phyloP scores from a whole-genome alignment of 129 eudicot genomes.

The Ambrosia trifida region DNA sequence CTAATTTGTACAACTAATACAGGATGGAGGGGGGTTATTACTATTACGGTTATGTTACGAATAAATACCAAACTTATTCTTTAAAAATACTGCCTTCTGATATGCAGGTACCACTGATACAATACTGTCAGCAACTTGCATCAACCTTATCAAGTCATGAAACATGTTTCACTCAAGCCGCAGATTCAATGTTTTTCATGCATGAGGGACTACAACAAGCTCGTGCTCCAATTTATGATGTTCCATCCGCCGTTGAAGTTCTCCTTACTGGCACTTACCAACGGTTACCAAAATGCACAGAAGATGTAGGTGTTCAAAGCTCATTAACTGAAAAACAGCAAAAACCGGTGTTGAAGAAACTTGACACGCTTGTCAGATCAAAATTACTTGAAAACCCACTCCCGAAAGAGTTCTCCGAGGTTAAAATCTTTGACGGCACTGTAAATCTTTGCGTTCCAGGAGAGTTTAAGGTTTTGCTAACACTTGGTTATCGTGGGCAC shows the following conservation, averaged over 20 bases:
- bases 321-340: constrained; percentile 74
- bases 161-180: constrained; percentile 95
- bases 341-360: constrained; percentile 78
- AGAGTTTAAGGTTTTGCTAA: constrained; percentile 89
- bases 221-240: constrained; percentile 99
- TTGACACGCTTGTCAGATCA: constrained; percentile 81
- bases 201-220: constrained; percentile 99
- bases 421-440: constrained; percentile 84
- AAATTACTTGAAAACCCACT: constrained; percentile 78
- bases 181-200: constrained; percentile 97
- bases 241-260: constrained; percentile 92
- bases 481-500: constrained; percentile 98
- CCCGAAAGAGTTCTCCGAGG: constrained; percentile 83
- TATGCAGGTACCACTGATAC: constrained; percentile 91
- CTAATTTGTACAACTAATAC: neutral
- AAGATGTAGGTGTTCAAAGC: constrained; percentile 78
- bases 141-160: constrained; percentile 96
- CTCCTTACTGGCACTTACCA: constrained; percentile 88
- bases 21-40: constrained; percentile 4
- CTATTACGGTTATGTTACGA: neutral
- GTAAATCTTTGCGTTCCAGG: constrained; percentile 82
- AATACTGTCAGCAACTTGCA: constrained; percentile 86
- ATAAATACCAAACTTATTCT: neutral
- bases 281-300: constrained; percentile 92
- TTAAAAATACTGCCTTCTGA: constrained; percentile 24